Evolutionary conservation across 345 rosid genomes (phyloP), one percentile per base, ranked within the genome.

Genomic region (Odontarrhena argentea): DNA sequence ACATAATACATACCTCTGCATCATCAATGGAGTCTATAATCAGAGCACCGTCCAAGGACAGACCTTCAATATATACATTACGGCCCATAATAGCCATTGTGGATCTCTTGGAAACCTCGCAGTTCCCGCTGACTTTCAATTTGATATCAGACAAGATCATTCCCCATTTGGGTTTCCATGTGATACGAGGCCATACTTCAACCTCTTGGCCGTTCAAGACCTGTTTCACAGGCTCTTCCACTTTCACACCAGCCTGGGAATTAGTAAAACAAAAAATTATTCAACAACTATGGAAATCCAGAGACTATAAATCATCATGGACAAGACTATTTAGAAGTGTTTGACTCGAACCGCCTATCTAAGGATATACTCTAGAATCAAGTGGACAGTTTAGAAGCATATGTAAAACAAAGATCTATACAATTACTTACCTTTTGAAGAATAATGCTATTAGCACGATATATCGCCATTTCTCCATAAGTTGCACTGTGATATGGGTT

Each of bases 401-500:
- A 55, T 63, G 52, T n/a, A n/a, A n/a, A n/a, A n/a, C 34, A 10
- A 8, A 43, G 45, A 54, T 42, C 15, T 22, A n/a, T 52, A 26
- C 55, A 45, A 30, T 10, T 63, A 82, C 13, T 26, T 46, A 71
- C 76, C 97, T 91, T 82, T 73, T 76, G 84, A 60, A 91, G 96
- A 63, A 88, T 84, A 50, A 77, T 88, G 77, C 85, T 79, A 74
- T 88, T 83, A 40, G 96, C 89, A 45, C 85, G 80, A 74, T 91
- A 91, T 64, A 91, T 79, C 11, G 91, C 88, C 89, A 83, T 87
- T 87, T 91, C 97, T 70, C 97, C 97, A 24, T 96, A 91, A 71
- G 94, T 91, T 71, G 96, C 96, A 69, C 97, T 91, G 45, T 91
- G 97, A 66, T 88, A 88, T 63, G 97, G 97, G 67, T 91, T 91